Evolutionary conservation across 208 protist genomes (phyloP).

Genomic region (Trypanosoma conorhini): DNA sequence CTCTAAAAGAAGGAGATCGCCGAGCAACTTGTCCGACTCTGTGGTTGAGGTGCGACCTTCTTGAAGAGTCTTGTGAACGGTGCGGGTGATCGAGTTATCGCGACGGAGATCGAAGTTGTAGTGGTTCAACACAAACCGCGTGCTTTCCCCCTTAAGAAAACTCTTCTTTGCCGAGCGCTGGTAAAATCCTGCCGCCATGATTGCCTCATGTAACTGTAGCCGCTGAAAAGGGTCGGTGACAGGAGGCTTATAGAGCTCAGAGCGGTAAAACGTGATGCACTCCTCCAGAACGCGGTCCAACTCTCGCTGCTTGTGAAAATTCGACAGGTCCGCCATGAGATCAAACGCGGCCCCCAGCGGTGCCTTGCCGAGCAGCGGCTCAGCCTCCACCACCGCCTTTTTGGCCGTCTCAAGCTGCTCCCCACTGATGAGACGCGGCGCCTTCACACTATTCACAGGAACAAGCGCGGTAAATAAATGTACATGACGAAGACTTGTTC

Average conservation of each 20-base stretch:
- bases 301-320: constrained; percentile 39
- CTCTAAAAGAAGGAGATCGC: constrained; percentile 79
- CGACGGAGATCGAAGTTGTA: constrained; percentile 92
- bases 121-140: constrained; percentile 86
- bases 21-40: constrained; percentile 79
- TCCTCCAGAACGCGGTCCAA: constrained; percentile 41
- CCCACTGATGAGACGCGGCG: constrained; percentile 38
- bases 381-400: constrained; percentile 46
- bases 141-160: constrained; percentile 70
- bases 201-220: constrained; percentile 83
- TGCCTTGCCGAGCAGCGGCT: constrained; percentile 38
- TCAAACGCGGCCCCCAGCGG: constrained; percentile 40
- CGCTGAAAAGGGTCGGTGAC: constrained; percentile 59
- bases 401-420: constrained; percentile 48
- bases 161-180: constrained; percentile 53
- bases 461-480: constrained; percentile 85
- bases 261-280: constrained; percentile 52
- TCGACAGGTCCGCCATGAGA: constrained; percentile 37
- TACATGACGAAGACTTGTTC: constrained; percentile 45
- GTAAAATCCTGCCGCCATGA: constrained; percentile 91
- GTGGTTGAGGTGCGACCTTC: constrained; percentile 45
- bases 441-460: constrained; percentile 44
- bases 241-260: constrained; percentile 63
- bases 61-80: constrained; percentile 64
- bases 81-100: constrained; percentile 72